Base-by-base conservation (phyloP, 192 early-diverging fungal species). In the Coemansia sp. region DNA sequence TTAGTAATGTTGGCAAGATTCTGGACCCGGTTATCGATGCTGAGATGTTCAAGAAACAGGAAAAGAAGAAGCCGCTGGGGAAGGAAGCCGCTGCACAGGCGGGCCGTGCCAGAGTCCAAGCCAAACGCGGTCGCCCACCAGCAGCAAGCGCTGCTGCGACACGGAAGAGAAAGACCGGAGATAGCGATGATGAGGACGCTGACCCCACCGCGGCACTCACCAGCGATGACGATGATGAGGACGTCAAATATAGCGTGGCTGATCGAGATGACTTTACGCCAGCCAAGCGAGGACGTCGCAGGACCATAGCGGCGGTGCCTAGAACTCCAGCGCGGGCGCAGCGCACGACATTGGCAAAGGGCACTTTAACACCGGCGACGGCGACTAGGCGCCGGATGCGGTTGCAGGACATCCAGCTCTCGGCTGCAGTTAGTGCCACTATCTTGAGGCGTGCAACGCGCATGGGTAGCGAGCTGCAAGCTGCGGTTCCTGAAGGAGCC, bases 381-480 rank as follows among this genome's bases (percentile, higher is more conserved):
- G 29, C 67, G 21, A 48, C 72, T 23, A 72, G 61, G 61, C 69
- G 77, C 8, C 63, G 69, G 23, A 63, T 63, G 66, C 71, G 77
- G 23, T 68, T 84, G 32, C 77, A 68, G 29, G 77, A 78, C 25
- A 69, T 84, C 27, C 73, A 79, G 63, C 77, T 25, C 21, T 50
- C 72, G 0, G 45, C 68, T 12, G 71, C 82, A 45, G 77, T 79
- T 2, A 71, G 63, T 23, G 58, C 74, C 12, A 62, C 66, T 4
- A 69, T 82, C 25, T 34, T 67, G 19, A 63, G 64, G 45, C 75
- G 71, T 1, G 59, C 77, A 8, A 44, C 79, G 25, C 67, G 70
- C 17, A 21, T 82, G 42, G 64, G 64, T 46, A 62, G 44, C 38
- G 64, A 34, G 19, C 32, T 27, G 45, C 62, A 37, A 45, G 45